These are phyloP conservation scores for Chlamydomonas applanata DNA, from an alignment of 139 green algal genomes.

Conservation along the genomic window DNA sequence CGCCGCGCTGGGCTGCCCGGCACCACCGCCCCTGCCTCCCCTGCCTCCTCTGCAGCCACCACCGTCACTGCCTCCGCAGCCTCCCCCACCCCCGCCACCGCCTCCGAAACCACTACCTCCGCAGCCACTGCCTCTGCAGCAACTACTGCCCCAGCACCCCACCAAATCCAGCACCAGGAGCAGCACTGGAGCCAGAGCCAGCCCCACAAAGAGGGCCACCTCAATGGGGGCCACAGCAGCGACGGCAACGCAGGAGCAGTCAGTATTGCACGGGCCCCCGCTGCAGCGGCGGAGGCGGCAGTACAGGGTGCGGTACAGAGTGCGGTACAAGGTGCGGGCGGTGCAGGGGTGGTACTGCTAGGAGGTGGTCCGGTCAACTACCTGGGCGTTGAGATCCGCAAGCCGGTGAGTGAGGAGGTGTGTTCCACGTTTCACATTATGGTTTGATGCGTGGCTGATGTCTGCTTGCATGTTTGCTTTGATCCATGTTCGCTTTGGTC, in stretches of 20 bases:
- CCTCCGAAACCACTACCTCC: too few relatives aligned
- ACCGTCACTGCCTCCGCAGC: too few relatives aligned
- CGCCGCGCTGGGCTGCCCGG: slow-evolving; percentile 15
- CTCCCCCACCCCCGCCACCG: too few relatives aligned
- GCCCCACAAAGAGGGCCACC: too few relatives aligned
- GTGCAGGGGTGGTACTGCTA: not conserved
- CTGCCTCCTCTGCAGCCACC: too few relatives aligned
- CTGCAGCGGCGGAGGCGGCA: slow-evolving; percentile 5
- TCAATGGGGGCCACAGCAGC: too few relatives aligned
- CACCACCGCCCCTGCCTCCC: too few relatives aligned
- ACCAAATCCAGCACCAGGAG: too few relatives aligned
- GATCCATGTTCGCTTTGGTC: too few relatives aligned
- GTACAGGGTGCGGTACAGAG: not conserved
- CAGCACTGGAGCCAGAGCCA: too few relatives aligned
- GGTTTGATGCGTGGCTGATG: not conserved
- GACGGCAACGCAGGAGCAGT: not conserved
- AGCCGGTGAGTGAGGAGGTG: slow-evolving; percentile 27
- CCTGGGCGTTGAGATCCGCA: slow-evolving; percentile 83
- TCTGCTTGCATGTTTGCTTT: not conserved
- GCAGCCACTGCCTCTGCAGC: too few relatives aligned
- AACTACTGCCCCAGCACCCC: too few relatives aligned
- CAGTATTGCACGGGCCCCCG: slow-evolving; percentile 5
- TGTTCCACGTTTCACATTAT: not conserved
- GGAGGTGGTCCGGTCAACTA: slow-evolving; percentile 53
- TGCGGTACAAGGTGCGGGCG: slow-evolving; percentile 16